These are phyloP conservation scores for Verticillium klebahnii DNA, from an alignment of 2,329 filamentous ascomycete genomes.

Conservation along the genomic window DNA sequence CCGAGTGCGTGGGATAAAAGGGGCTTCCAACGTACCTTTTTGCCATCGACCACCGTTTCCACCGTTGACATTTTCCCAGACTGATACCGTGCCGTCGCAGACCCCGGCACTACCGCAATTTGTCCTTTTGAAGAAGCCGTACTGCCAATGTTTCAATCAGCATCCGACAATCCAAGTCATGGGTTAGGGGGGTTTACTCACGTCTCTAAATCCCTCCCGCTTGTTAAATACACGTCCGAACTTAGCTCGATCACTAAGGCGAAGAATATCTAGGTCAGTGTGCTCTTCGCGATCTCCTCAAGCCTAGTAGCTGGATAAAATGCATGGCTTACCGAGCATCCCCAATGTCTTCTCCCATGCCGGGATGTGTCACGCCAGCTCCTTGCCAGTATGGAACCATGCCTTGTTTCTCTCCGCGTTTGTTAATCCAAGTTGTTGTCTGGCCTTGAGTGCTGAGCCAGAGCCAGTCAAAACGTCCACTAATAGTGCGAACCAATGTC, in stretches of 20 bases:
- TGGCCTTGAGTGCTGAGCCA: conserved; percentile 14
- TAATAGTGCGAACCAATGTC: neutral
- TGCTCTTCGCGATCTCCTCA: no score
- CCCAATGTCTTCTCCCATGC: conserved; percentile 1
- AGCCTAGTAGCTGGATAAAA: no score
- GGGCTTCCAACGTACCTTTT: neutral
- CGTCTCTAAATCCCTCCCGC: conserved; percentile 1
- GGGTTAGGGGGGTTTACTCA: neutral
- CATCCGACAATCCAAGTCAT: neutral
- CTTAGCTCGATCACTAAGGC: neutral
- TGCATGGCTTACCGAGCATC: neutral
- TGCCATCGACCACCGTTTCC: conserved; percentile 12
- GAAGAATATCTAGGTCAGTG: no score
- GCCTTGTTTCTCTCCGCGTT: conserved; percentile 13
- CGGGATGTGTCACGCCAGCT: conserved; percentile 16
- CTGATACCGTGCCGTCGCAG: neutral
- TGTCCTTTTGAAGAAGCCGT: neutral
- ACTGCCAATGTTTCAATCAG: neutral
- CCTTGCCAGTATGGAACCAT: conserved; percentile 15
- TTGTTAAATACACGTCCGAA: conserved; percentile 5
- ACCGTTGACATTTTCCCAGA: conserved; percentile 11
- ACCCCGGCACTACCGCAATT: neutral
- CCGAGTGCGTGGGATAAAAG: no score
- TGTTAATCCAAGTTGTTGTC: conserved; percentile 17
- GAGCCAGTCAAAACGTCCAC: conserved; percentile 18